A percentile compares a stretch with the other conserved stretches of the same genome.
phyloP scores from a whole-genome alignment of 495 filamentous ascomycete species.

The Platismatia glauca region DNA sequence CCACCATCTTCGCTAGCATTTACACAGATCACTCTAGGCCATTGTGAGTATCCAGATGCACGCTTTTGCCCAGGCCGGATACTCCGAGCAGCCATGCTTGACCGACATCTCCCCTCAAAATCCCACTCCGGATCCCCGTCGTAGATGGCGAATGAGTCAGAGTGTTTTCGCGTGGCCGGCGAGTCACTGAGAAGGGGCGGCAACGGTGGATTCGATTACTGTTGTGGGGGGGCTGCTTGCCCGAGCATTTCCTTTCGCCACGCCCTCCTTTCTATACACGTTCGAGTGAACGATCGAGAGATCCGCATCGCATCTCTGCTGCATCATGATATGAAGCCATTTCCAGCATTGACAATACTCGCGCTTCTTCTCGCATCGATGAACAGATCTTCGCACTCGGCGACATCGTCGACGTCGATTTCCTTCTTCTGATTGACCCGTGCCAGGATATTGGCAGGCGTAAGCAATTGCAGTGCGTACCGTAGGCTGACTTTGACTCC shows the following conservation, averaged over 20 bases:
- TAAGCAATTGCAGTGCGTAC: slow-evolving; percentile 85
- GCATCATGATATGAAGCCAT: slow-evolving; percentile 49
- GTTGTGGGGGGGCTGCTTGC: background rate
- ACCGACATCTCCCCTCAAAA: background rate
- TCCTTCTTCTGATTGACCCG: slow-evolving; percentile 61
- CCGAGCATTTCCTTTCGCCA: background rate
- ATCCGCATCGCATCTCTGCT: background rate
- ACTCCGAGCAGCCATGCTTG: background rate
- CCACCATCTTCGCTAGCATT: background rate
- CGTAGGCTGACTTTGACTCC: slow-evolving; percentile 80
- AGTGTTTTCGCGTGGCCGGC: background rate
- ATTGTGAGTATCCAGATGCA: background rate
- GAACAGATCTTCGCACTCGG: slow-evolving; percentile 85
- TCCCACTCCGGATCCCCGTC: background rate
- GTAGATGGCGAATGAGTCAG: background rate
- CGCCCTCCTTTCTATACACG: background rate
- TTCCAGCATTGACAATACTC: slow-evolving; percentile 53
- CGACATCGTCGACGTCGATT: slow-evolving; percentile 73
- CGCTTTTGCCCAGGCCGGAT: background rate
- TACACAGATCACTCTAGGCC: background rate
- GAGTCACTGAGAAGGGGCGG: background rate
- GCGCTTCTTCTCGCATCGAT: slow-evolving; percentile 83
- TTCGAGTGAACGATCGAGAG: background rate
- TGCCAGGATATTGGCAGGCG: slow-evolving; percentile 69
- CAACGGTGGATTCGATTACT: background rate